A percentile compares a stretch with the other conserved stretches of the same genome.
Evolutionary conservation across 1,284 basidiomycete genomes (phyloP).

Genomic region (Pseudozyma sp.): DNA sequence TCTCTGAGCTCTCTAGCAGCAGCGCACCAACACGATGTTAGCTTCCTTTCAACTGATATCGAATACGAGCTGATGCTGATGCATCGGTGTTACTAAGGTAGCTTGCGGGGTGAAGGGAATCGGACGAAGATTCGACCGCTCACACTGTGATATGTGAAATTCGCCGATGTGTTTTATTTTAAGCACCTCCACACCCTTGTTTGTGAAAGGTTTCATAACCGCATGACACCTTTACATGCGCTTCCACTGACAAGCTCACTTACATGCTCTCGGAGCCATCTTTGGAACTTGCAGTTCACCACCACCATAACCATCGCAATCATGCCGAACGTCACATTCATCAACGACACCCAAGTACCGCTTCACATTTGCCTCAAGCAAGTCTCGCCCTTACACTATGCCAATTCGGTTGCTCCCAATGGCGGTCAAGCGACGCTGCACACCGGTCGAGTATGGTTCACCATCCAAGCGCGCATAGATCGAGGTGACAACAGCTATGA

Average conservation of each 20-base stretch:
- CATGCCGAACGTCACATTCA: slow-evolving; percentile 58
- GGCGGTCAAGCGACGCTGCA: slow-evolving; percentile 47
- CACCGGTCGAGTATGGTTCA: slow-evolving; percentile 59
- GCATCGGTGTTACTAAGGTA: too few relatives aligned
- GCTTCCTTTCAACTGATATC: too few relatives aligned
- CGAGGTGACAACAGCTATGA: slow-evolving; percentile 55
- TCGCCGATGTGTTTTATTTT: background rate
- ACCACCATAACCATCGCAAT: slow-evolving; percentile 1
- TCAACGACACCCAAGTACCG: slow-evolving; percentile 60
- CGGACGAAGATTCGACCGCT: too few relatives aligned
- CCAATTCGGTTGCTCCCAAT: slow-evolving; percentile 51
- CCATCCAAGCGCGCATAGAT: slow-evolving; percentile 57
- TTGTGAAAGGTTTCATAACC: background rate
- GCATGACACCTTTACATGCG: background rate
- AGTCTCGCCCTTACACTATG: slow-evolving; percentile 59
- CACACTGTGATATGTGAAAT: too few relatives aligned
- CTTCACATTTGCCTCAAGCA: slow-evolving; percentile 60
- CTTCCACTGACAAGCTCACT: background rate
- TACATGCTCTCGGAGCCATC: background rate
- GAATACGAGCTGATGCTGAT: too few relatives aligned
- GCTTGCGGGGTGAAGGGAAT: too few relatives aligned
- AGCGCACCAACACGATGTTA: too few relatives aligned
- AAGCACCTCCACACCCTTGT: background rate
- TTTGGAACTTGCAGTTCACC: background rate
- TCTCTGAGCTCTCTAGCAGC: too few relatives aligned